Conservation (phyloP, 169 alveolate genomes). For the Plasmodium ovale region DNA sequence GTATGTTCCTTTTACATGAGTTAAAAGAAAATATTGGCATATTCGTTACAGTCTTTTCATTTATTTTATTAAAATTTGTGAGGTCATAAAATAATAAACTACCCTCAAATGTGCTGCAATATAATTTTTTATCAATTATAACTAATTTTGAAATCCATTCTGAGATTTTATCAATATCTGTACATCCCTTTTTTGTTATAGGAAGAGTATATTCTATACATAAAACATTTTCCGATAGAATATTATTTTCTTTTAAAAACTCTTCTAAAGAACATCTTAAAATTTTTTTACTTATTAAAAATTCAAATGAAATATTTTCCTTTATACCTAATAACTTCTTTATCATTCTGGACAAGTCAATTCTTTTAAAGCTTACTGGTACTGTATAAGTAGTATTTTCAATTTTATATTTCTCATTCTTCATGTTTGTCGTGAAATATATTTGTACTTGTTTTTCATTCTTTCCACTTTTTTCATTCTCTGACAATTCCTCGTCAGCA, state of each 20-base stretch:
- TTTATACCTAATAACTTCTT: conserved; percentile 44
- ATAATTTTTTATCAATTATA: conserved; percentile 25
- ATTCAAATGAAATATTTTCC: conserved; percentile 62
- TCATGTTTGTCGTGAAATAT: conserved; percentile 33
- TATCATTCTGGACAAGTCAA: conserved; percentile 71
- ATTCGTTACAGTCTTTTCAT: conserved; percentile 16
- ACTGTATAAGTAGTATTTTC: conserved; percentile 54
- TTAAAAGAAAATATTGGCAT: conserved; percentile 40
- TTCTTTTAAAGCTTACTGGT: conserved; percentile 62
- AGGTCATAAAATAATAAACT: conserved; percentile 50
- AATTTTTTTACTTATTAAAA: conserved; percentile 64
- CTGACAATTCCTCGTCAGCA: not conserved
- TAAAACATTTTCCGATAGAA: conserved; percentile 49
- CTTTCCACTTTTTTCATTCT: conserved; percentile 1
- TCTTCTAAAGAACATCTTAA: conserved; percentile 71
- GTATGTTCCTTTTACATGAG: conserved; percentile 16
- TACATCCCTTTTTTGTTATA: conserved; percentile 48
- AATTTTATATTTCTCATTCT: conserved; percentile 49
- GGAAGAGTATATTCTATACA: conserved; percentile 35
- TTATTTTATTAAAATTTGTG: conserved; percentile 28
- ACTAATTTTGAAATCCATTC: conserved; percentile 70
- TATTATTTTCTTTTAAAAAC: conserved; percentile 35
- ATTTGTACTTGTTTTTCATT: conserved; percentile 52
- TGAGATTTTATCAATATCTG: conserved; percentile 24
- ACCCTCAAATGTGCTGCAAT: conserved; percentile 71